Percentiles rank a stretch among this genome's conserved stretches.
phyloP scores from a whole-genome alignment of 75 land plant species.

The Selaginella moellendorffii region DNA sequence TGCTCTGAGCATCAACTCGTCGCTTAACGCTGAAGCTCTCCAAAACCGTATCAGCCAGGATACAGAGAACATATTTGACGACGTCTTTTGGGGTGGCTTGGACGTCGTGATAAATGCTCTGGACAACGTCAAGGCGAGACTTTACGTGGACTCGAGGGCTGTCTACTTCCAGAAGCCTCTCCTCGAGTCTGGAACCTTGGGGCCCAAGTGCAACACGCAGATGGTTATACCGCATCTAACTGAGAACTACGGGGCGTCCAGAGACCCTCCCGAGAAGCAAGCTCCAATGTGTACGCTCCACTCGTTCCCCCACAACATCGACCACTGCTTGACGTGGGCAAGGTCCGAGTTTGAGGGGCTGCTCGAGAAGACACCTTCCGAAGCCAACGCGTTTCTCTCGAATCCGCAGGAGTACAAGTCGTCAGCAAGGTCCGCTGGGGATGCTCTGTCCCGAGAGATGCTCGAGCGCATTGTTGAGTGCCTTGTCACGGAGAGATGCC shows the following conservation, averaged over 20 bases:
- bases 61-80: constrained; percentile 79
- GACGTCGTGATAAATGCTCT: constrained; percentile 73
- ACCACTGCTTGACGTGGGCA: constrained; percentile 90
- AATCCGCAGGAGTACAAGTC: constrained; percentile 55
- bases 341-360: constrained; percentile 79
- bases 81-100: constrained; percentile 69
- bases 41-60: constrained; percentile 78
- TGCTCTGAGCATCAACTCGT: constrained; percentile 51
- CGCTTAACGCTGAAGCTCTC: constrained; percentile 50
- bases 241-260: constrained; percentile 92
- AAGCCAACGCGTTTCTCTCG: constrained; percentile 52
- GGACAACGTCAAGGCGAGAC: constrained; percentile 80
- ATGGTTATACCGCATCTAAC: constrained; percentile 95
- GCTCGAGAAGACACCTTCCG: constrained; percentile 76
- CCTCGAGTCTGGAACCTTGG: constrained; percentile 81
- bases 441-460: constrained; percentile 76
- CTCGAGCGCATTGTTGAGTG: constrained; percentile 75
- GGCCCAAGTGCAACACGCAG: constrained; percentile 87
- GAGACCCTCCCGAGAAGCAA: constrained; percentile 95
- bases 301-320: constrained; percentile 89
- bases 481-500: constrained; percentile 59
- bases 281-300: constrained; percentile 98
- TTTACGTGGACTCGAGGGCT: constrained; percentile 76
- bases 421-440: constrained; percentile 62
- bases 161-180: constrained; percentile 90